A percentile compares a stretch with the other conserved stretches of the same genome.
phyloP scores from a whole-genome alignment of 352 stramenopile species.

The Halophytophthora polymorphica region DNA sequence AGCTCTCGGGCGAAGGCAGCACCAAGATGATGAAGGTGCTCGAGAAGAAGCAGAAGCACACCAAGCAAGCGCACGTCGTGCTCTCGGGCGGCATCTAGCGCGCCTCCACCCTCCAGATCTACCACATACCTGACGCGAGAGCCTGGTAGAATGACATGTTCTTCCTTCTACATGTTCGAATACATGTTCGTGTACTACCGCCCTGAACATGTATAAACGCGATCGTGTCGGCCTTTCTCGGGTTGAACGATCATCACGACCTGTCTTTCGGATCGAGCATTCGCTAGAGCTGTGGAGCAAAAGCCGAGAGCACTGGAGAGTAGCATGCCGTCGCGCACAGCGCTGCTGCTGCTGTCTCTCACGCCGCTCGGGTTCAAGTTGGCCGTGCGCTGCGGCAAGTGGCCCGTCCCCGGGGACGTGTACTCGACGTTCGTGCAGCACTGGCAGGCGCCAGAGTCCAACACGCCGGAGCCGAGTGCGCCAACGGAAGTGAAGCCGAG shows the following conservation, averaged over 20 bases:
- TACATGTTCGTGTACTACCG: constrained; percentile 1
- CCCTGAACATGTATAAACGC: not conserved
- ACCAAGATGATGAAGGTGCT: constrained; percentile 85
- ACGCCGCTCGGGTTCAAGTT: not conserved
- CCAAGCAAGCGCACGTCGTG: constrained; percentile 83
- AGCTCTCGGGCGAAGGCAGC: constrained; percentile 69
- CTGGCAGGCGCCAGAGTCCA: not conserved
- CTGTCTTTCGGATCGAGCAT: not conserved
- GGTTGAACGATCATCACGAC: too few relatives aligned
- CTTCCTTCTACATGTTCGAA: too few relatives aligned
- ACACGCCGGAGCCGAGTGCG: not conserved
- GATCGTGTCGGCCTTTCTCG: too few relatives aligned
- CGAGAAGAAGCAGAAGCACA: constrained; percentile 79
- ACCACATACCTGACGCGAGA: not conserved
- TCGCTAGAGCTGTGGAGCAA: too few relatives aligned
- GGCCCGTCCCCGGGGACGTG: not conserved
- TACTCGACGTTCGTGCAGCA: not conserved
- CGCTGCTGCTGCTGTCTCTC: not conserved
- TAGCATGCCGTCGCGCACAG: not conserved
- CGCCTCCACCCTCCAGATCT: not conserved
- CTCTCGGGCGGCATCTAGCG: constrained; percentile 61
- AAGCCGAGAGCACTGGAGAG: too few relatives aligned
- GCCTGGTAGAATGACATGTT: not conserved
- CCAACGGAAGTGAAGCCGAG: too few relatives aligned
- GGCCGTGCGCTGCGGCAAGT: not conserved